Evolutionary conservation across 2,329 filamentous ascomycete species (phyloP).

Genomic region (Colletotrichum paranaense): DNA sequence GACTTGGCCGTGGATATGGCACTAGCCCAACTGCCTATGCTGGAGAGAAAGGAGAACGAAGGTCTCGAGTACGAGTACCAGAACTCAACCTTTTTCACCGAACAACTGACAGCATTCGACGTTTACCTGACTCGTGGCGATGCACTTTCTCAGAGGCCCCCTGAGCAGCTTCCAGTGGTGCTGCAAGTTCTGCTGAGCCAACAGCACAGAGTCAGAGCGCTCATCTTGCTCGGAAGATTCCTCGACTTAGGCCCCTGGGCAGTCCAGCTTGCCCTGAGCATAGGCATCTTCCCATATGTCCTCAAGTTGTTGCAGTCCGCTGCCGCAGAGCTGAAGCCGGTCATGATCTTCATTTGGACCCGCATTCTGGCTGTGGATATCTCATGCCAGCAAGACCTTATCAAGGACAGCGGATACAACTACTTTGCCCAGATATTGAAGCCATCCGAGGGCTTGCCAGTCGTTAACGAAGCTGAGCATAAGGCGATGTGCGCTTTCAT

Average conservation of each 20-base stretch:
- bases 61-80: conserved; percentile 89
- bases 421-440: conserved; percentile 96
- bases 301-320: conserved; percentile 95
- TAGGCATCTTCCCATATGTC: conserved; percentile 99
- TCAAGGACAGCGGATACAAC: conserved; percentile 97
- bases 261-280: conserved; percentile 96
- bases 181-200: conserved; percentile 96
- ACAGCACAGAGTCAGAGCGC: conserved; percentile 88
- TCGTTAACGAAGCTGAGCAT: conserved; percentile 88
- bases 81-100: conserved; percentile 95
- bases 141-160: conserved; percentile 85
- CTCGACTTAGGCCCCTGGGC: conserved; percentile 97
- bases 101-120: conserved; percentile 96
- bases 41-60: conserved; percentile 82
- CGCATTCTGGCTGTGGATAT: conserved; percentile 94
- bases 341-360: conserved; percentile 99
- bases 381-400: conserved; percentile 89
- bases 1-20: conserved; percentile 97
- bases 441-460: conserved; percentile 83
- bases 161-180: conserved; percentile 95
- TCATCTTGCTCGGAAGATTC: conserved; percentile 93
- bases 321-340: conserved; percentile 92
- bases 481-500: conserved; percentile 99
- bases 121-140: conserved; percentile 88
- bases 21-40: conserved; percentile 84